phyloP scores from a whole-genome alignment of 352 stramenopile species.

The Pythium sp. region DNA sequence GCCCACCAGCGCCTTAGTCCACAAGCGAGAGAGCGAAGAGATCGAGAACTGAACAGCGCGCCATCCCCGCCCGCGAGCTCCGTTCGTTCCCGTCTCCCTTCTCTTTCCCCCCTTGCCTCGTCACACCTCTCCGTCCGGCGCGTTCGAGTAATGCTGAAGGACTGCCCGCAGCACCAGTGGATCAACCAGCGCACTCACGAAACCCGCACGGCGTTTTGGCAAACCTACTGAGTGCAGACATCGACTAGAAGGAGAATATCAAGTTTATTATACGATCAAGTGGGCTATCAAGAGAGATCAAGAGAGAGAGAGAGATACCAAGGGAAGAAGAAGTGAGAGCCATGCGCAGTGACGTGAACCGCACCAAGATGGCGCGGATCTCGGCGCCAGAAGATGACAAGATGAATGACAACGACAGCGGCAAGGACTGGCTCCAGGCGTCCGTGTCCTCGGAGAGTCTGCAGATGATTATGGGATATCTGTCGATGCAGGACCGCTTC shows the following conservation, averaged over 20 bases:
- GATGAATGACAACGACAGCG: background rate
- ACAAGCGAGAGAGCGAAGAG: slow-evolving; percentile 8
- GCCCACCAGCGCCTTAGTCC: background rate
- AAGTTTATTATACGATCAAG: slow-evolving; percentile 3
- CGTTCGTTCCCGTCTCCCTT: background rate
- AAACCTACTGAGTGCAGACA: slow-evolving; percentile 42
- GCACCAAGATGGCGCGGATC: slow-evolving; percentile 13
- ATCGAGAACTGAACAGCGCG: background rate
- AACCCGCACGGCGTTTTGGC: slow-evolving; percentile 71
- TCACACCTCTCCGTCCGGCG: background rate
- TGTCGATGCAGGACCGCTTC: slow-evolving; percentile 57
- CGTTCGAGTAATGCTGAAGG: slow-evolving; percentile 70
- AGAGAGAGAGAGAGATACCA: slow-evolving; percentile 5
- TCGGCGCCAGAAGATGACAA: background rate
- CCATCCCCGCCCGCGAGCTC: background rate
- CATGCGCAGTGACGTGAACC: slow-evolving; percentile 1
- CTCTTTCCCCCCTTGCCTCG: background rate
- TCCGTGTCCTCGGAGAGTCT: slow-evolving; percentile 41
- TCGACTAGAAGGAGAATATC: background rate
- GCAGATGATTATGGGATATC: slow-evolving; percentile 54
- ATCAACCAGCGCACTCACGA: slow-evolving; percentile 88
- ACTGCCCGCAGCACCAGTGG: slow-evolving; percentile 90
- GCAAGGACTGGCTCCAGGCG: slow-evolving; percentile 12
- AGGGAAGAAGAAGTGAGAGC: background rate
- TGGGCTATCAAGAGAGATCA: background rate